Evolutionary conservation across 352 stramenopile genomes (phyloP), one percentile per base, ranked within the genome.

Genomic region (Phytophthora vignae): DNA sequence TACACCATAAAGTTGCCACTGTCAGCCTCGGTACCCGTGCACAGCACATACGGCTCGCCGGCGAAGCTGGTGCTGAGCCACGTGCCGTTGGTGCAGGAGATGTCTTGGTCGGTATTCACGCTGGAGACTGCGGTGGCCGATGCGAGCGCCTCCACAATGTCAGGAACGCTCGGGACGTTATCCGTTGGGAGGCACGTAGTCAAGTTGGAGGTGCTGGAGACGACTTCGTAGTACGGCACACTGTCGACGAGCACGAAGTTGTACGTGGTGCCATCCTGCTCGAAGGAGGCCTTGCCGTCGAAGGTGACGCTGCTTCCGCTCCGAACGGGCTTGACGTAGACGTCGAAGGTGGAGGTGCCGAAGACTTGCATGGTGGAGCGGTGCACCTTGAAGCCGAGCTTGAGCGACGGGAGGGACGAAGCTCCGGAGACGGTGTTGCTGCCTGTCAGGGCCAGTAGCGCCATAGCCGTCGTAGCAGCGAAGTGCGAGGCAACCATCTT

Each of bases 361-460:
- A 80, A 78, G 22, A 86, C 46, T 14, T 69, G 61, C 78, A 90
- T 88, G 8, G 77, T 76, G 36, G 62, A 61, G 44, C 82, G 79
- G 52, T 88, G 83, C 38, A 83, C 60, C n/a, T 78, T 68, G 71
- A 90, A 79, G 9, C 50, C 64, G 44, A 86, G 69, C 19, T 73
- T 74, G 36, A 84, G 38, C 11, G 70, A 81, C 14, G 76, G 60
- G 22, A 81, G 49, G 8, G 64, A 15, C 0, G 60, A 67, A 42
- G 60, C 48, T 52, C 68, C 68, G 4, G 19, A 22, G n/a, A 38
- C 42, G 15, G 36, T 12, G 40, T 64, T 42, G 19, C 60, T 42
- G 15, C 40, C 12, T 29, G 15, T 44, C n/a, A 61, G 27, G 12
- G 60, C 42, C 27, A 50, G 2, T 7, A 64, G 4, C 17, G 19